Conservation (phyloP, 192 early-diverging fungal species). For the Powellomyces hirtus region DNA sequence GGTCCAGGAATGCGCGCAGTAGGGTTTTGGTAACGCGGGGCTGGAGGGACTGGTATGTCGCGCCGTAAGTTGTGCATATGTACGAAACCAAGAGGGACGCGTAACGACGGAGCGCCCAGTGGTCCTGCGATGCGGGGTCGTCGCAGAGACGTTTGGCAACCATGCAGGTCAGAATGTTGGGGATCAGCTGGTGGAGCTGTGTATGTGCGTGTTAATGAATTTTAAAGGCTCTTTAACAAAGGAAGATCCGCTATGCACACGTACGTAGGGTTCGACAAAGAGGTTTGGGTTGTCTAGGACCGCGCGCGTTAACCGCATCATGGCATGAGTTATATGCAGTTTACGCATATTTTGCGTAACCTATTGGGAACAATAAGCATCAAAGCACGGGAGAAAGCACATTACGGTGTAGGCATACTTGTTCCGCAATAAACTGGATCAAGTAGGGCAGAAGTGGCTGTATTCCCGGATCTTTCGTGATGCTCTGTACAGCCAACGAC, state of each 20-base stretch:
- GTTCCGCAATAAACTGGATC: constrained; percentile 86
- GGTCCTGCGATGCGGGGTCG: constrained; percentile 63
- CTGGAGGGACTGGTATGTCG: constrained; percentile 82
- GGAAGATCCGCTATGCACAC: constrained; percentile 4
- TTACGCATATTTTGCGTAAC: constrained; percentile 20
- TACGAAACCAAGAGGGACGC: constrained; percentile 72
- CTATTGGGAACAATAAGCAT: background rate
- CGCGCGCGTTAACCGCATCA: constrained; percentile 77
- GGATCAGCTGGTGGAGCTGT: constrained; percentile 93
- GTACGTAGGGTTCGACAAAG: constrained; percentile 92
- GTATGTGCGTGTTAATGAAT: too few relatives aligned
- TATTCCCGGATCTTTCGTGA: constrained; percentile 87
- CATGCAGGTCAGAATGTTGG: constrained; percentile 87
- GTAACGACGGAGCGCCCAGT: constrained; percentile 77
- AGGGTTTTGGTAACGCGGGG: constrained; percentile 87
- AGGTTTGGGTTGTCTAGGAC: constrained; percentile 84
- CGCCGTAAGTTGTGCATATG: constrained; percentile 75
- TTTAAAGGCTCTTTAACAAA: background rate
- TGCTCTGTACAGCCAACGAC: constrained; percentile 75
- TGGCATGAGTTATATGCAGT: constrained; percentile 63
- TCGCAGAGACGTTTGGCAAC: constrained; percentile 81
- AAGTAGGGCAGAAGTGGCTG: constrained; percentile 95
- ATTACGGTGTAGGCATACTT: constrained; percentile 38
- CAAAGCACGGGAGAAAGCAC: background rate
- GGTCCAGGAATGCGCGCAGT: constrained; percentile 85